phyloP scores from a whole-genome alignment of 371 early-diverging fungal genomes.

The Haplosporangium sp. region DNA sequence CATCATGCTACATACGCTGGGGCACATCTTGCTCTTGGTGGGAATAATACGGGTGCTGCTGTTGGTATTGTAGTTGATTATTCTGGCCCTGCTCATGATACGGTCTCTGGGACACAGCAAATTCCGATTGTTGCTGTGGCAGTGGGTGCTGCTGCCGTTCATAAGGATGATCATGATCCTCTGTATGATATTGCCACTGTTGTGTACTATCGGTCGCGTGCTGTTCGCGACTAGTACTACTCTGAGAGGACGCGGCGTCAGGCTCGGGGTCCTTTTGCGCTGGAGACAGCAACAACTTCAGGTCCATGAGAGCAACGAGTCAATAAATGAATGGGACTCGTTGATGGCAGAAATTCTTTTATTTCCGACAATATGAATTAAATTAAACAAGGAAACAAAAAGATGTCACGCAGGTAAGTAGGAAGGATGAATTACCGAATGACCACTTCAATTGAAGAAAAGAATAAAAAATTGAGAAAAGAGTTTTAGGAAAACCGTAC shows the following conservation, averaged over 20 bases:
- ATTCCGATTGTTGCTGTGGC: slow-evolving; percentile 17
- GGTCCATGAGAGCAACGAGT: slow-evolving; percentile 33
- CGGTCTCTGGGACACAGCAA: not conserved
- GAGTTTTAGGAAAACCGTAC: not conserved
- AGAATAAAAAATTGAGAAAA: not conserved
- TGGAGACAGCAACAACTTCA: slow-evolving; percentile 51
- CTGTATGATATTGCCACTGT: slow-evolving; percentile 23
- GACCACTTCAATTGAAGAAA: slow-evolving; percentile 11
- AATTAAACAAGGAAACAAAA: not conserved
- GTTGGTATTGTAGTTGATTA: slow-evolving; percentile 3
- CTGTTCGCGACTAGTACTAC: slow-evolving; percentile 18
- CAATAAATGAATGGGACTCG: not conserved
- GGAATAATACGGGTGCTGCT: slow-evolving; percentile 12
- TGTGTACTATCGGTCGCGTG: slow-evolving; percentile 33
- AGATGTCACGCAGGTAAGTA: slow-evolving; percentile 2
- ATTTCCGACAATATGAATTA: slow-evolving; percentile 1
- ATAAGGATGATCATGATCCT: slow-evolving; percentile 24
- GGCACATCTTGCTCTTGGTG: slow-evolving; percentile 13
- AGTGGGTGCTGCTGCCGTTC: slow-evolving; percentile 21
- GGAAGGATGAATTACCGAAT: slow-evolving; percentile 2
- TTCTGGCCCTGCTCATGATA: not conserved
- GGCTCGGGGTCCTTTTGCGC: slow-evolving; percentile 51
- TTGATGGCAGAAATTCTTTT: slow-evolving; percentile 16
- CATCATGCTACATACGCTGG: slow-evolving; percentile 28
- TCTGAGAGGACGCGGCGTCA: slow-evolving; percentile 20